Conservation (phyloP, 2,329 filamentous ascomycete genomes). For the Aspergillus bombycis region DNA sequence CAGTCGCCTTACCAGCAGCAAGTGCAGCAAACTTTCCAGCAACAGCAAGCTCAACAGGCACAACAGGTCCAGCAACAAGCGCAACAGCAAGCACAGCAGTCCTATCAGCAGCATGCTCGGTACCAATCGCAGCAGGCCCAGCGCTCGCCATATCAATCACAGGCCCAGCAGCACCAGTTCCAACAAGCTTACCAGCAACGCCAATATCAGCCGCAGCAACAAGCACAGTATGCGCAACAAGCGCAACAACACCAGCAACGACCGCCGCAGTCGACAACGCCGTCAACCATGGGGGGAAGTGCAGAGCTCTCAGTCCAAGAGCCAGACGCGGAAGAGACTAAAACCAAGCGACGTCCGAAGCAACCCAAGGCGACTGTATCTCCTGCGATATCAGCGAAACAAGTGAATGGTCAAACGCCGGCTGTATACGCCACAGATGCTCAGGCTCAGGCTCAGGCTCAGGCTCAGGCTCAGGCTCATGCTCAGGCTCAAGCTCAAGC, state of each 20-base stretch:
- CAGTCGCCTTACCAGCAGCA: constrained; percentile 20
- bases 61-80: constrained; percentile 21
- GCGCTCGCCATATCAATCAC: constrained; percentile 20
- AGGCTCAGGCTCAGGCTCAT: neutral
- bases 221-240: constrained; percentile 20
- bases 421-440: constrained; percentile 11
- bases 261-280: constrained; percentile 20
- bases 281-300: constrained; percentile 7
- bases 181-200: constrained; percentile 21
- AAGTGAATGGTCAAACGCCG: constrained; percentile 19
- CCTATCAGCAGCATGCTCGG: constrained; percentile 20
- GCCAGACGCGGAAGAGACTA: constrained; percentile 11
- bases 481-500: neutral
- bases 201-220: constrained; percentile 28
- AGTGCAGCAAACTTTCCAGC: constrained; percentile 19
- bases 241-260: constrained; percentile 20
- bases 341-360: constrained; percentile 15
- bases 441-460: constrained; percentile 1
- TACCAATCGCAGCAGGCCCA: constrained; percentile 21
- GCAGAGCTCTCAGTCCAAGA: constrained; percentile 7
- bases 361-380: constrained; percentile 15
- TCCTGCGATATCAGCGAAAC: constrained; percentile 10
- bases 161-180: constrained; percentile 22
- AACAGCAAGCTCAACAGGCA: constrained; percentile 21
- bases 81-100: constrained; percentile 25